A percentile compares a stretch with the other conserved stretches of the same genome.
These are phyloP conservation scores for Prunus mira DNA, from an alignment of 306 rosid genomes.

Conservation along the genomic window DNA sequence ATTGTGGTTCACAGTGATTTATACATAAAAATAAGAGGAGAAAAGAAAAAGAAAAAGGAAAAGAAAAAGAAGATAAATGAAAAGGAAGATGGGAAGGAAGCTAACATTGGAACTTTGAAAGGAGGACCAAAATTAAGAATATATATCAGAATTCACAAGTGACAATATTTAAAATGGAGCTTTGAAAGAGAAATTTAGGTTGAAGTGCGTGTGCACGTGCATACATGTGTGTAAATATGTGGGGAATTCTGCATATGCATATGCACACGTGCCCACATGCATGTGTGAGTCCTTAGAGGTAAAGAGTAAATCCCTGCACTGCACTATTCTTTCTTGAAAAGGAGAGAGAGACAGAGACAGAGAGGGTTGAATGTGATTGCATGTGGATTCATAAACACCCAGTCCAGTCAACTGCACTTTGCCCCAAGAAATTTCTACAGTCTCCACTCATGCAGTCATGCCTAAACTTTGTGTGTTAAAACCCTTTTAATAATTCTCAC, in stretches of 20 bases:
- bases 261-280: slow-evolving; percentile 79
- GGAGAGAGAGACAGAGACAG: slow-evolving; percentile 9
- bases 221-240: slow-evolving; percentile 69
- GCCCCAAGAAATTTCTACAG: slow-evolving; percentile 44
- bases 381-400: slow-evolving; percentile 60
- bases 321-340: slow-evolving; percentile 45
- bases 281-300: slow-evolving; percentile 41
- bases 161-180: slow-evolving; percentile 8
- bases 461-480: neutral
- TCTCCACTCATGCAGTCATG: slow-evolving; percentile 18
- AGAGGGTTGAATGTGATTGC: slow-evolving; percentile 46
- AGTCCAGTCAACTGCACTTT: slow-evolving; percentile 55
- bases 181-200: slow-evolving; percentile 33
- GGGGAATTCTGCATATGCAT: slow-evolving; percentile 61
- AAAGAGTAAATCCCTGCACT: slow-evolving; percentile 11
- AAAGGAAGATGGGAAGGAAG: neutral
- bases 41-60: neutral
- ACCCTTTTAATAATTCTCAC: slow-evolving; percentile 1
- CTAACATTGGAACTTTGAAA: slow-evolving; percentile 30
- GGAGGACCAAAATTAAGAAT: slow-evolving; percentile 18
- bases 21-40: neutral
- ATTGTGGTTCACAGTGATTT: neutral
- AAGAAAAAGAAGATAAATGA: neutral
- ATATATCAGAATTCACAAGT: neutral
- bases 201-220: slow-evolving; percentile 95